Evolutionary conservation across 2,329 filamentous ascomycete genomes (phyloP).

Genomic region (Trichoderma sp.): DNA sequence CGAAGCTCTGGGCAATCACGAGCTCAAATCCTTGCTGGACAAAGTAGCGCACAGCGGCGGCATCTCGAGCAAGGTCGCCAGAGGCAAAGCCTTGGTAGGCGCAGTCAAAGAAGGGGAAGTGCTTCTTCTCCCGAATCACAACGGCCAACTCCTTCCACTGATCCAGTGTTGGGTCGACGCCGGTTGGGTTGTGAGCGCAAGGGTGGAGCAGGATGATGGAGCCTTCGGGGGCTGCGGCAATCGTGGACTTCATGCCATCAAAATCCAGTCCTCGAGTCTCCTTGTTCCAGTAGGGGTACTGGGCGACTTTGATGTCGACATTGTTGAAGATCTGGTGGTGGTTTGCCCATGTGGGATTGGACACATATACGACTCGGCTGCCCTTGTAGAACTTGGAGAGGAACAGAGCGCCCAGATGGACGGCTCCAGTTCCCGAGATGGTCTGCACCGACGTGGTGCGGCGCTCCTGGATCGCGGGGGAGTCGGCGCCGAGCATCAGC

Average conservation of each 20-base stretch:
- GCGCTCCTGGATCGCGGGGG: conserved; percentile 81
- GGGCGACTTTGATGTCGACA: conserved; percentile 74
- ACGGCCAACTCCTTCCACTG: conserved; percentile 92
- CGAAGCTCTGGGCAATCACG: conserved; percentile 88
- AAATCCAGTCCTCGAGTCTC: conserved; percentile 90
- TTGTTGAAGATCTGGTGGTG: conserved; percentile 98
- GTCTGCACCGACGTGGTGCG: conserved; percentile 84
- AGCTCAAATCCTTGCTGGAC: conserved; percentile 89
- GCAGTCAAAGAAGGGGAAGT: conserved; percentile 98
- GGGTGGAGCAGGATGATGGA: conserved; percentile 91
- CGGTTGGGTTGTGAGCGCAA: conserved; percentile 97
- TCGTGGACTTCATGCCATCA: conserved; percentile 76
- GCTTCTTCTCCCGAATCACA: conserved; percentile 74
- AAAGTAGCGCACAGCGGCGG: conserved; percentile 93
- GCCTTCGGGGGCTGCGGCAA: conserved; percentile 72
- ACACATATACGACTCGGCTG: conserved; percentile 82
- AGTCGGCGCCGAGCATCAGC: conserved; percentile 80
- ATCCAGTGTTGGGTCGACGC: conserved; percentile 88
- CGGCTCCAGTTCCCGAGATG: conserved; percentile 94
- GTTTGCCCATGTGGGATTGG: conserved; percentile 96
- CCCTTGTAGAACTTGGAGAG: conserved; percentile 85
- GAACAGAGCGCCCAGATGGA: conserved; percentile 93
- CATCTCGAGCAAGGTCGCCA: conserved; percentile 81
- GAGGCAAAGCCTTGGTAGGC: conserved; percentile 98
- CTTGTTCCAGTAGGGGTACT: conserved; percentile 93